A percentile compares a stretch with the other conserved stretches of the same genome.
phyloP scores from a whole-genome alignment of 2,329 filamentous ascomycete species.

The Colletotrichum sp. region DNA sequence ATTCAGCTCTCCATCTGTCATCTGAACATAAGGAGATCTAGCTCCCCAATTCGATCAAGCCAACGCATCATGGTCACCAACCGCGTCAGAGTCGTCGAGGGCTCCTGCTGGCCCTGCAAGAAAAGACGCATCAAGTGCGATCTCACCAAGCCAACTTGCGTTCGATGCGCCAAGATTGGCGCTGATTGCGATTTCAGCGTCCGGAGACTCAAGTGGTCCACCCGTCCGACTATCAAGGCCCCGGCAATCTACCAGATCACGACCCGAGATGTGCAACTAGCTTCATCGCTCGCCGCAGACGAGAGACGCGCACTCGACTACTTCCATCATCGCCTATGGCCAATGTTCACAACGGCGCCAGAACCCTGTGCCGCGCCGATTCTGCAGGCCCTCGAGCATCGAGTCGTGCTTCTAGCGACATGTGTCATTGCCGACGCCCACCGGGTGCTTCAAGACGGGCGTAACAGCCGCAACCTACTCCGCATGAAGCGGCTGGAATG shows the following conservation, averaged over 20 bases:
- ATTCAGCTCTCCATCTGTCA: neutral
- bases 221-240: slow-evolving; percentile 33
- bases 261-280: slow-evolving; percentile 23
- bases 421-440: slow-evolving; percentile 36
- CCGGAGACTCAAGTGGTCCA: slow-evolving; percentile 45
- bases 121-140: slow-evolving; percentile 38
- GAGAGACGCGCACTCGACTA: slow-evolving; percentile 35
- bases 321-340: slow-evolving; percentile 35
- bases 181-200: slow-evolving; percentile 34
- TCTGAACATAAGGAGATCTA: neutral
- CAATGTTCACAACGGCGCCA: slow-evolving; percentile 29
- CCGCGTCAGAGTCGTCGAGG: slow-evolving; percentile 21
- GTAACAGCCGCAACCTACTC: slow-evolving; percentile 26
- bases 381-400: slow-evolving; percentile 32
- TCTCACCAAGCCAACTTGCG: slow-evolving; percentile 34
- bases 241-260: slow-evolving; percentile 32
- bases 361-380: slow-evolving; percentile 34
- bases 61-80: neutral
- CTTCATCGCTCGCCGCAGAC: slow-evolving; percentile 27
- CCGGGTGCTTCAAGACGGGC: slow-evolving; percentile 32
- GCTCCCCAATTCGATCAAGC: neutral
- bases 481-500: slow-evolving; percentile 32
- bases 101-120: slow-evolving; percentile 43
- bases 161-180: slow-evolving; percentile 29
- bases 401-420: slow-evolving; percentile 34